Base-by-base conservation (phyloP, 257 asterid genomes). In the Pogostemon cablin region DNA sequence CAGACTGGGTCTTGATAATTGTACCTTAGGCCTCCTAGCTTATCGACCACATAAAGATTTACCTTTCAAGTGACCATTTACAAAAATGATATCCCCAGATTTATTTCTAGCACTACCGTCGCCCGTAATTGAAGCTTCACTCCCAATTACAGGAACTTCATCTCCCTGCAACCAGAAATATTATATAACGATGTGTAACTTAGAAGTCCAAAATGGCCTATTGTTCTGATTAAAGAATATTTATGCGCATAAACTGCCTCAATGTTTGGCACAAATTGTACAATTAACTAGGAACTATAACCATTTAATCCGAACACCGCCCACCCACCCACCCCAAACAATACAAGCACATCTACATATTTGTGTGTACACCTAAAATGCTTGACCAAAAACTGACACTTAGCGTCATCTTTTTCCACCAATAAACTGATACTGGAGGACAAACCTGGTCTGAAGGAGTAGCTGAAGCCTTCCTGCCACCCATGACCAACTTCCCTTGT, bases 401-500 rank as follows among this genome's bases (percentile, higher is more conserved):
- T 47, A 35, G 20, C 11, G 41, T 55, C 35, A 25, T 64, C 44
- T 54, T 42, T 39, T 15, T 12, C 57, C 40, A 44, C 57, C 37
- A 44, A 55, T 49, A 35, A 25, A 12, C 35, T 52, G 10, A 59
- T 69, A 65, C 64, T 49, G 53, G 7, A 46, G 69, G 65, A 75
- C 86, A 82, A 74, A 93, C 98, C 99, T 85, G 90, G 78, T 86
- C 89, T 58, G 89, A 74, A 20, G 85, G 71, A 74, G 83, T 57
- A 17, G 83, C 60, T 53, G 90, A 75, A 73, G 86, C 81, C 84
- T 91, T 93, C 75, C 97, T 87, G 76, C 96, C 87, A 35, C 99
- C 98, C 96, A 93, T 89, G 77, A 93, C 88, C 83, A 93, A 78
- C 87, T 80, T 90, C 80, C 98, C 98, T 83, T 91, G 95, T 37